These are phyloP conservation scores for Pyracantha coccinea DNA, from an alignment of 331 rosid species.

Conservation along the genomic window DNA sequence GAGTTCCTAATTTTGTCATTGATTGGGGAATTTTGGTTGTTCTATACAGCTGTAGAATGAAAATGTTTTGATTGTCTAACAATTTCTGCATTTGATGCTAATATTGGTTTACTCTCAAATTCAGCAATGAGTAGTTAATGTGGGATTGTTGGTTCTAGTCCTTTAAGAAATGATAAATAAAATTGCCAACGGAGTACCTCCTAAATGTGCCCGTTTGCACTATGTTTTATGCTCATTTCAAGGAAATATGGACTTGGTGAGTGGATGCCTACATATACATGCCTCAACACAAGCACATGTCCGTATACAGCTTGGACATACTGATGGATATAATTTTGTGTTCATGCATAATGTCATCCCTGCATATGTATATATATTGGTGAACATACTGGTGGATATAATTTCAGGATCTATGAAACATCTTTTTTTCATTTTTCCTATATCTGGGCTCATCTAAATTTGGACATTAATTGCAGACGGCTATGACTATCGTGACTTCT, in stretches of 20 bases:
- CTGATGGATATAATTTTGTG: background rate
- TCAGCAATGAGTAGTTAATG: background rate
- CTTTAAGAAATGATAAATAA: background rate
- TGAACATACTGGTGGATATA: background rate
- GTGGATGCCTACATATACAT: background rate
- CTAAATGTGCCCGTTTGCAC: background rate
- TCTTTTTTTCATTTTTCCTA: constrained; percentile 6
- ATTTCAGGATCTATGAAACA: background rate
- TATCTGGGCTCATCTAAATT: background rate
- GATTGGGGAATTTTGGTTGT: background rate
- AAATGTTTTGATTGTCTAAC: background rate
- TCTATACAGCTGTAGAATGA: background rate
- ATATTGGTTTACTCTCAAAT: background rate
- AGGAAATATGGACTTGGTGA: too few species aligned
- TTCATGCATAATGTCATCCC: background rate
- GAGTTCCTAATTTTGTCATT: background rate
- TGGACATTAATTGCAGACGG: constrained; percentile 46
- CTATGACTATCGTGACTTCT: constrained; percentile 35
- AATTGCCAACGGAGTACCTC: background rate
- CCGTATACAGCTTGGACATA: background rate
- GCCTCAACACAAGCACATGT: background rate
- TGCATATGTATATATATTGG: background rate
- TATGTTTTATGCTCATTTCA: background rate
- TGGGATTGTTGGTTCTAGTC: background rate
- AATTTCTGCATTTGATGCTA: background rate